Percentiles rank a stretch among this genome's conserved stretches.
phyloP scores from a whole-genome alignment of 371 early-diverging fungal species.

The Gilbertella persicaria region DNA sequence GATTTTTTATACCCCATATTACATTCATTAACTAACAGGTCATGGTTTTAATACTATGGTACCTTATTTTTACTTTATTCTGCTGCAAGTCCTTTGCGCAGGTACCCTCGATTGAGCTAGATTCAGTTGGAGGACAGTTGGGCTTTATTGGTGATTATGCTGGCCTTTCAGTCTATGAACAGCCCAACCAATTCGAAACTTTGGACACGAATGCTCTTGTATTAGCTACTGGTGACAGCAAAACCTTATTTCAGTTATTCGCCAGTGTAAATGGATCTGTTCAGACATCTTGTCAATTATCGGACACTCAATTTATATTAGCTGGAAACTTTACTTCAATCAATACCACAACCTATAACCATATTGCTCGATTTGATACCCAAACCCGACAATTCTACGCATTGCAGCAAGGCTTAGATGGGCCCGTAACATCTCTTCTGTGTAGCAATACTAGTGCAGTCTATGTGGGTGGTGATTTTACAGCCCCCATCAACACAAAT shows the following conservation, averaged over 20 bases:
- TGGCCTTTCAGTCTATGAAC: conserved; percentile 28
- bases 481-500: conserved; percentile 25
- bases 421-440: conserved; percentile 60
- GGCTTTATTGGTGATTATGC: conserved; percentile 35
- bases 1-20: neutral
- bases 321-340: conserved; percentile 46
- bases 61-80: conserved; percentile 5
- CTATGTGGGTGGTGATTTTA: conserved; percentile 61
- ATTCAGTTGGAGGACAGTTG: conserved; percentile 25
- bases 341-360: conserved; percentile 34
- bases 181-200: conserved; percentile 24
- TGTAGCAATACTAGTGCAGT: conserved; percentile 48
- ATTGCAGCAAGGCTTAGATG: conserved; percentile 68
- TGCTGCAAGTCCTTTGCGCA: neutral
- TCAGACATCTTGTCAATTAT: conserved; percentile 12
- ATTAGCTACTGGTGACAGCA: conserved; percentile 10
- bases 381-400: conserved; percentile 36
- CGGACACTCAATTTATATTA: conserved; percentile 15
- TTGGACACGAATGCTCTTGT: conserved; percentile 24
- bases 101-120: conserved; percentile 6
- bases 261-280: conserved; percentile 16
- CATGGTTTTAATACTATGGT: conserved; percentile 21
- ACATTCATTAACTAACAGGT: conserved; percentile 1
- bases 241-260: conserved; percentile 5
- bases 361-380: conserved; percentile 58